Evolutionary conservation across 2,329 filamentous ascomycete species (phyloP), one percentile per base, ranked within the genome.

Genomic region (Seiridium unicorne): DNA sequence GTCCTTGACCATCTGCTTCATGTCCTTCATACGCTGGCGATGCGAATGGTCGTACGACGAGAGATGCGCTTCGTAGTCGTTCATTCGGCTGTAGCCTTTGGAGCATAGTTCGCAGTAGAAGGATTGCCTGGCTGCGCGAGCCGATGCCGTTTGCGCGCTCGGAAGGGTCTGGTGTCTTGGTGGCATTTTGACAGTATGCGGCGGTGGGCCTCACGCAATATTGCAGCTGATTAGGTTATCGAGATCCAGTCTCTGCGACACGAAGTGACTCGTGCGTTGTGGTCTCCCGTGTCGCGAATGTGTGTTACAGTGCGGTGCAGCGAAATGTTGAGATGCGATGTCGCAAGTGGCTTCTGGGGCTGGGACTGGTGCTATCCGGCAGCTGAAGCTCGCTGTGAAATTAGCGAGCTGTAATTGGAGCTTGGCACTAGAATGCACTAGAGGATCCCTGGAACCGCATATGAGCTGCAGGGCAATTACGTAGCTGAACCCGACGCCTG

Each of bases 31-130:
- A 55, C 91, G 89, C 78, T 96, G 93, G 74, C 93, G 93, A 76
- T 99, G 95, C 68, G 91, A 91, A 77, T 99, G 95, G 72, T 98
- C 95, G 76, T 98, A 98, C 69, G 91, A 95, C 64, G 88, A 88
- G 60, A 97, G 91, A 74, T 99, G 95, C 6, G 93, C 90, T 76
- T 98, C 94, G 74, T 96, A 97, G 74, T 98, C 94, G 72, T 96
- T 94, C 83, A 96, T 94, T 59, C 95, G 92, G 1, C 89, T 88
- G 77, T 98, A 99, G 68, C 93, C 94, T 78, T 98, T 98, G 64
- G 90, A 88, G 80, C 95, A 98, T 58, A 98, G 85, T 46, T 88
- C 85, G 79, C 89, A 96, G 78, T 91, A 93, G 77, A 96, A 95
- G 40, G 90, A 87, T 70, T 88, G 90, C 54, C 91, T 82, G 13